phyloP scores from a whole-genome alignment of 257 asterid species.

The Forsythia viridissima region DNA sequence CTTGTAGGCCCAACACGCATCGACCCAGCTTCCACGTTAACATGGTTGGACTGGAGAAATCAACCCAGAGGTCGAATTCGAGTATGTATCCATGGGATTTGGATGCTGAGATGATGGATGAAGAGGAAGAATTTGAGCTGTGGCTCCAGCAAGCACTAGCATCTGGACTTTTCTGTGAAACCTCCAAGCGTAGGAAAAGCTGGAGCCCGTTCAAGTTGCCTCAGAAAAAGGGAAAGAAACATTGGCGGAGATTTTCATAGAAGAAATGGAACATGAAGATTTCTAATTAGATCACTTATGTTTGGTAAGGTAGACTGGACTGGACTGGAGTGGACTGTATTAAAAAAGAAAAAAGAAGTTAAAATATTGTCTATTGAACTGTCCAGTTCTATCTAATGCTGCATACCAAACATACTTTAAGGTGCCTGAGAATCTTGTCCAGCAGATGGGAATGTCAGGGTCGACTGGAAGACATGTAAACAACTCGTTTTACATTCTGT shows the following conservation, averaged over 20 bases:
- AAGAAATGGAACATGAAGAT: constrained; percentile 15
- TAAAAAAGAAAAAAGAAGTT: not conserved
- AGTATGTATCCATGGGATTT: constrained; percentile 90
- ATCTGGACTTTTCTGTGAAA: constrained; percentile 86
- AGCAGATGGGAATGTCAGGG: constrained; percentile 19
- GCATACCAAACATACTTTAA: not conserved
- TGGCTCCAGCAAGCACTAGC: constrained; percentile 99
- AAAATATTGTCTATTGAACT: not conserved
- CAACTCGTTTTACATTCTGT: constrained; percentile 45
- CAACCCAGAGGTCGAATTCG: constrained; percentile 75
- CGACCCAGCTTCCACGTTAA: constrained; percentile 97
- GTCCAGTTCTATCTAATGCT: not conserved
- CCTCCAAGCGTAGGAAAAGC: constrained; percentile 88
- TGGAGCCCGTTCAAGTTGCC: constrained; percentile 98
- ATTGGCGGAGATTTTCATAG: constrained; percentile 86
- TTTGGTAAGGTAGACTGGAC: constrained; percentile 1
- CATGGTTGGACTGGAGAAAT: constrained; percentile 94
- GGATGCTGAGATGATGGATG: constrained; percentile 94
- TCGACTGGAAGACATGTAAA: constrained; percentile 21
- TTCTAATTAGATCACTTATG: constrained; percentile 7
- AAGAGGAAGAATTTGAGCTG: constrained; percentile 90
- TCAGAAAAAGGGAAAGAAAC: constrained; percentile 76
- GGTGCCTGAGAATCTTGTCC: not conserved
- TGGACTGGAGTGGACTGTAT: not conserved
- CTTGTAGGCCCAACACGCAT: constrained; percentile 96